Evolutionary conservation across 2,329 filamentous ascomycete species (phyloP), one percentile per base, ranked within the genome.

Genomic region (Cladosporium cucumerinum): DNA sequence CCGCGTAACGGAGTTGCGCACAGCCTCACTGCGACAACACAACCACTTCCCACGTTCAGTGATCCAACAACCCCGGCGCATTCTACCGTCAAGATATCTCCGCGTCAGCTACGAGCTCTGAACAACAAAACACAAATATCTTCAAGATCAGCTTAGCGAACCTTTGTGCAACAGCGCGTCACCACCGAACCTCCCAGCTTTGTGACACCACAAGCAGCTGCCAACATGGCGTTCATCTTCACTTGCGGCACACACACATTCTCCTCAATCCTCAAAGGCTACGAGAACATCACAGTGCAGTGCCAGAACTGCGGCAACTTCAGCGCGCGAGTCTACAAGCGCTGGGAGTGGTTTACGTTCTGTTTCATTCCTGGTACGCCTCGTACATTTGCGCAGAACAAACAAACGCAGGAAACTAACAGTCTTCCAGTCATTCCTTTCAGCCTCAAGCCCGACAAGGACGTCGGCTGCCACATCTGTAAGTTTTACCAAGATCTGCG

Each of bases 381-480:
- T 6, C 18, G 5, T 18, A 5, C 16, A 39, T 39, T 23, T 46
- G 39, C n/a, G 39, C 39, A 21, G 39, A 21, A 46, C 36, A 43
- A 30, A n/a, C 26, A 54, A 18, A 32, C 28, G 11, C 28, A 30
- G 18, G 26, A 21, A 32, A 11, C 26, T 54, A 54, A 54, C 51
- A 32, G 93, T 78, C 78, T 89, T 84, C 90, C 90, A 57, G 77
- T 93, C 54, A 82, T 93, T 28, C 90, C 90, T 0, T 88, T 93
- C 72, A 88, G 86, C 28, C 70, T 82, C 5, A 82, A 82, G 66
- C 81, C 81, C 0, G 78, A 77, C 71, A 76, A 76, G 70, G 89
- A 92, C 72, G 84, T 94, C 64, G 81, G 83, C 66, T 94, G 90
- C 80, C 84, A 87, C 72, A 87, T 93, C 75, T 94, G 90, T 83